phyloP scores from a whole-genome alignment of 2,329 filamentous ascomycete species.

The Bimuria novae-zelandiae region DNA sequence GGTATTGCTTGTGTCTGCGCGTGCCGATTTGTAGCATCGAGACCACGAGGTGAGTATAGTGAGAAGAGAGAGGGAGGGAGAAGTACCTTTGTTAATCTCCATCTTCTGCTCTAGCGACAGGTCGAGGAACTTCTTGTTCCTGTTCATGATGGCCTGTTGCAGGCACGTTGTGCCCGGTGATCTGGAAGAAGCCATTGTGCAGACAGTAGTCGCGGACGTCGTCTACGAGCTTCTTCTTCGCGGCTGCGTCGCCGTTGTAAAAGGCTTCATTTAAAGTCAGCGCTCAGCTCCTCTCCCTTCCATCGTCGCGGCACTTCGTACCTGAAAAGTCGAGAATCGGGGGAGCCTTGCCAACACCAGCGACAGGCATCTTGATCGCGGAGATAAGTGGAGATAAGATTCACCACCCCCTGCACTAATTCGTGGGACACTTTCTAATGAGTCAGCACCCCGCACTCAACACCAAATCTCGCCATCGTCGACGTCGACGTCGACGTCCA shows the following conservation, averaged over 20 bases:
- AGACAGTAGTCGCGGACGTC: conserved; percentile 37
- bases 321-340: conserved; percentile 36
- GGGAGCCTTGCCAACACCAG: conserved; percentile 26
- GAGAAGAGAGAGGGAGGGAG: background rate
- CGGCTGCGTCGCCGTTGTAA: conserved; percentile 27
- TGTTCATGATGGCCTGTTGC: conserved; percentile 46
- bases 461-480: too few relatives aligned
- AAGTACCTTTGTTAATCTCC: conserved; percentile 42
- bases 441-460: too few relatives aligned
- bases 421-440: too few relatives aligned
- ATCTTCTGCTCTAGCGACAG: conserved; percentile 50
- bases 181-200: conserved; percentile 53
- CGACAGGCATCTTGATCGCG: conserved; percentile 19
- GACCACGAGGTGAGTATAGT: background rate
- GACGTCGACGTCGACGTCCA: too few relatives aligned
- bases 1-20: conserved; percentile 40
- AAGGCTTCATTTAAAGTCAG: conserved; percentile 20
- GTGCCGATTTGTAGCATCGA: background rate
- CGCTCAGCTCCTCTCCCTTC: too few relatives aligned
- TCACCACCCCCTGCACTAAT: too few relatives aligned
- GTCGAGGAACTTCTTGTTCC: conserved; percentile 49
- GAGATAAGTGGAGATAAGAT: conserved; percentile 7
- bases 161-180: conserved; percentile 51
- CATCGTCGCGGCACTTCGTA: too few relatives aligned
- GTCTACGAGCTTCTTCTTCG: conserved; percentile 33